Evolutionary conservation across 1,284 basidiomycete species (phyloP), one percentile per base, ranked within the genome.

Genomic region (Hortiboletus rubellus): DNA sequence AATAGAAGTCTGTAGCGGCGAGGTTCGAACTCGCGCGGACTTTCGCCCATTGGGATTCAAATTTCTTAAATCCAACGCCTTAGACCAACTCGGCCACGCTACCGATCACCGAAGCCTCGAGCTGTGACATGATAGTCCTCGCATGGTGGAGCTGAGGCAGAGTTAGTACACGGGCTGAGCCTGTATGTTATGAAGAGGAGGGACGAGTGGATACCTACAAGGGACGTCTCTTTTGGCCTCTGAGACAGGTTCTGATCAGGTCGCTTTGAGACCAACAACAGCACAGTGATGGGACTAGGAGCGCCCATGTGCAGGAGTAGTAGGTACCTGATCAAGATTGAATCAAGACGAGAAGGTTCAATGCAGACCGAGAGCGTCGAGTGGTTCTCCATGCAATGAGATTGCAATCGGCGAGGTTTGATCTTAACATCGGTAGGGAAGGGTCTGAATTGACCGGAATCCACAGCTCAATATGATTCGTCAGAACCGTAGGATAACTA

Each of bases 1-100:
- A 50, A n/a, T 1, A 27, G n/a, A 48, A 2, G 14, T 0, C 36
- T 87, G 86, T 84, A 84, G 81, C 83, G 82, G 85, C 85, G 86
- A 86, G 85, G 84, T 86, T 87, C 86, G 86, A 88, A 87, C 85
- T 86, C 86, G 84, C 86, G 85, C 85, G 85, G 83, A 77, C 79
- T 83, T 78, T 46, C 83, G 79, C 82, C 83, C 84, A 87, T 86
- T 85, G 85, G 86, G 84, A 86, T 81, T 81, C 83, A 84, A 50
- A 63, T 63, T 55, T 66, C 85, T 88, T 88, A 87, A 87, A 86
- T 86, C 86, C 85, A 86, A 87, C 86, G 84, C 86, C 86, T 87
- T 87, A 86, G 83, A 86, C 84, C 85, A 72, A 85, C 85, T 86
- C 85, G 84, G 84, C 84, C 85, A 87, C 83, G 81, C 82, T 85